Base-by-base conservation (phyloP, 345 rosid species). In the Boechera retrofracta region DNA sequence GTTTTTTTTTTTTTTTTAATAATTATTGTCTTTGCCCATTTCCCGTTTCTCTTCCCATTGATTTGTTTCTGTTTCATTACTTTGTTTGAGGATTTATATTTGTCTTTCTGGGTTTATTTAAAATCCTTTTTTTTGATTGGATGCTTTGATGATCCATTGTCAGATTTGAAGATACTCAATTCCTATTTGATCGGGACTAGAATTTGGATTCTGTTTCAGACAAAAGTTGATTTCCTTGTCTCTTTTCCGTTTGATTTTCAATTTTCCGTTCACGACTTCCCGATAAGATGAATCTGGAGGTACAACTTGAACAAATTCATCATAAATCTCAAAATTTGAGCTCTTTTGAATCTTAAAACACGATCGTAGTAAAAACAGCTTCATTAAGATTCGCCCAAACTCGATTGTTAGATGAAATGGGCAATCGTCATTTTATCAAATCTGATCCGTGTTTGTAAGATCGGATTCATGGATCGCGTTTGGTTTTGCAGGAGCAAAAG, bases 81-180 rank as follows among this genome's bases (percentile, higher is more conserved):
- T 73, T 62, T 58, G 21, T 45, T 55, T 54, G 52, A 15, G 2
- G 68, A 60, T 44, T 62, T 24, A 4, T 41, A 6, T 35, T 59
- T 59, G 32, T 45, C 57, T 75, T 66, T 54, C 7, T 64, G 77
- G 64, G 33, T 64, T 21, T 42, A 16, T 49, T 59, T 5, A 15
- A 9, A 33, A 10, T 38, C 0, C 11, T 32, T 28, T 29, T 38
- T n/a, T 83, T 32, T 61, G 52, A 64, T 80, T 58, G 49, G 71
- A 67, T 80, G 75, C 64, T 56, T 73, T 69, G 57, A 85, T 82
- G 93, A 86, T 87, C 85, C 87, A 71, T 60, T 81, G 79, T 86
- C 87, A 88, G 83, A 86, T 83, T 89, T 84, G 80, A 67, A 81
- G 82, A 45, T 74, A 67, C 83, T 80, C 85, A 75, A 80, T 79